Conservation (phyloP, 371 early-diverging fungal species). For the Funneliformis caledonium region DNA sequence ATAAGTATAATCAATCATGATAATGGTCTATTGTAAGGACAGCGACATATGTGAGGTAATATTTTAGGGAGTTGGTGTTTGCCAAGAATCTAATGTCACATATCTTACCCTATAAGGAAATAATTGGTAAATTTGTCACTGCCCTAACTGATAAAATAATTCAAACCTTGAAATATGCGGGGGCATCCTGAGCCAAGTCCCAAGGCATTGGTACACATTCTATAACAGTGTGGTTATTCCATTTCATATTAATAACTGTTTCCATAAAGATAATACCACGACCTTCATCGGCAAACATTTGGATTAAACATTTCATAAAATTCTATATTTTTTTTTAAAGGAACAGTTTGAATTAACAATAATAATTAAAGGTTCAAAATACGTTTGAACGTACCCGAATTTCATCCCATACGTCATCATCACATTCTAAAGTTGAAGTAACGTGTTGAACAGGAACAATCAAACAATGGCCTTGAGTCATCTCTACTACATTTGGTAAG, state of each 20-base stretch:
- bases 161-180: slow-evolving; percentile 79
- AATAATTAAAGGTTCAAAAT: too few species aligned
- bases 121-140: too few species aligned
- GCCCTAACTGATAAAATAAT: background rate
- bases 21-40: too few species aligned
- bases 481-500: slow-evolving; percentile 73
- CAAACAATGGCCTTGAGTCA: slow-evolving; percentile 85
- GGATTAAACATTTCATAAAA: slow-evolving; percentile 92
- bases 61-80: too few species aligned
- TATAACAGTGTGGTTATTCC: slow-evolving; percentile 83
- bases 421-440: slow-evolving; percentile 80
- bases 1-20: slow-evolving; percentile 23
- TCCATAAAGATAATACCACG: slow-evolving; percentile 87
- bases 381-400: slow-evolving; percentile 70
- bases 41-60: too few species aligned
- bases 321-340: slow-evolving; percentile 55
- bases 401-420: slow-evolving; percentile 93
- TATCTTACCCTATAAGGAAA: too few species aligned
- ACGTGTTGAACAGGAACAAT: slow-evolving; percentile 91
- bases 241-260: slow-evolving; percentile 74
- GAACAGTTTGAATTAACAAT: slow-evolving; percentile 4
- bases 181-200: slow-evolving; percentile 74
- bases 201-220: slow-evolving; percentile 92
- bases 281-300: slow-evolving; percentile 77
- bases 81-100: background rate